Conservation (phyloP, 176 grass and related monocot genomes). For the Cenchrus purpureus region DNA sequence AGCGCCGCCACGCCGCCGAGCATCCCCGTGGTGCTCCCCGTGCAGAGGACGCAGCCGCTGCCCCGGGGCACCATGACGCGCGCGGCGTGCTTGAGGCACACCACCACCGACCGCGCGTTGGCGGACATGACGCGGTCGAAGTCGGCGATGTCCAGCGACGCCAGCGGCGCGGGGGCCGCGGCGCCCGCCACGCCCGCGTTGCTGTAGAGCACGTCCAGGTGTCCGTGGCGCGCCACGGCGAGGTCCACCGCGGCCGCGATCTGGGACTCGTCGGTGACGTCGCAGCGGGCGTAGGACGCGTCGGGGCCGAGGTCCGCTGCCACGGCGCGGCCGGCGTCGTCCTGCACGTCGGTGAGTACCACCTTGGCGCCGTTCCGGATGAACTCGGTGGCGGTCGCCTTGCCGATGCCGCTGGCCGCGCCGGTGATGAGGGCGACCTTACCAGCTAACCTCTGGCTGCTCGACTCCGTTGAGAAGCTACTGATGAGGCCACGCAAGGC, state of each 20-base stretch:
- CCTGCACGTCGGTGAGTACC: slow-evolving; percentile 50
- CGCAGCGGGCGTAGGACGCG: slow-evolving; percentile 36
- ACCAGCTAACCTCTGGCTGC: slow-evolving; percentile 30
- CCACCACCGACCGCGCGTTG: slow-evolving; percentile 62
- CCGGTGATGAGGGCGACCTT: slow-evolving; percentile 52
- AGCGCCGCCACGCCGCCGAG: slow-evolving; percentile 43
- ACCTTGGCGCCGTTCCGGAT: slow-evolving; percentile 43
- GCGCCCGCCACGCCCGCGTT: slow-evolving; percentile 31
- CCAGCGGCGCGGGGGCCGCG: not conserved
- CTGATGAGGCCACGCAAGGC: not conserved
- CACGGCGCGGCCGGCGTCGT: slow-evolving; percentile 31
- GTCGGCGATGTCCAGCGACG: slow-evolving; percentile 57
- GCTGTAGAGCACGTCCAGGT: slow-evolving; percentile 41
- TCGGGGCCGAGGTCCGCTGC: slow-evolving; percentile 34
- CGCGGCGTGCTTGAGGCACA: slow-evolving; percentile 74
- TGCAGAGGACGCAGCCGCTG: slow-evolving; percentile 74
- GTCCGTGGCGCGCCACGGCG: slow-evolving; percentile 28
- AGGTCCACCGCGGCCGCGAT: slow-evolving; percentile 28
- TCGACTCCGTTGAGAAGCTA: slow-evolving; percentile 4
- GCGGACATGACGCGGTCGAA: slow-evolving; percentile 78
- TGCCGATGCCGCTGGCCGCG: slow-evolving; percentile 50
- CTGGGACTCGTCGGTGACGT: slow-evolving; percentile 50
- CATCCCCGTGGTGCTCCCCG: slow-evolving; percentile 57
- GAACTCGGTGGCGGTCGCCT: slow-evolving; percentile 36
- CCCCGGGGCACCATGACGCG: slow-evolving; percentile 69